A percentile compares a stretch with the other conserved stretches of the same genome.
These are phyloP conservation scores for Globisporangium parvum DNA, from an alignment of 352 stramenopile genomes.

Conservation along the genomic window DNA sequence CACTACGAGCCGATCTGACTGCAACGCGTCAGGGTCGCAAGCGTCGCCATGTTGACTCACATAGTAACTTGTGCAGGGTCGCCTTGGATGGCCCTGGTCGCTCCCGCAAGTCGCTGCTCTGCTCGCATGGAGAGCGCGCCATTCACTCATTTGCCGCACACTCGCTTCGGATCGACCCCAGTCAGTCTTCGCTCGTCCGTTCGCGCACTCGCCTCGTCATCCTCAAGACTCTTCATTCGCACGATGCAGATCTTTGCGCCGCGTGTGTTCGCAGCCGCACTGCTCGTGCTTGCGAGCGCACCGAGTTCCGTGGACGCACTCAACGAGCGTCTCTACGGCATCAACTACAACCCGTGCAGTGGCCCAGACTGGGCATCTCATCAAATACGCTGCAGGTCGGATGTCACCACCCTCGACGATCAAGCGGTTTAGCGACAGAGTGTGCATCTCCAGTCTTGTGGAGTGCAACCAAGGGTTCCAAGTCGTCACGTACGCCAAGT, in stretches of 20 bases:
- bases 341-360: slow-evolving; percentile 75
- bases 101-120: too few species aligned
- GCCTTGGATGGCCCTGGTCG: too few species aligned
- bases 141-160: background rate
- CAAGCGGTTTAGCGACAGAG: slow-evolving; percentile 33
- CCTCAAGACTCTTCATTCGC: background rate
- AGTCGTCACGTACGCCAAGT: slow-evolving; percentile 39
- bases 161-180: background rate
- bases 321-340: slow-evolving; percentile 53
- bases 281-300: slow-evolving; percentile 10
- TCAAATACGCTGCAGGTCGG: slow-evolving; percentile 36
- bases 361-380: slow-evolving; percentile 37
- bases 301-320: slow-evolving; percentile 18
- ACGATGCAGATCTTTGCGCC: slow-evolving; percentile 16
- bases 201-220: background rate
- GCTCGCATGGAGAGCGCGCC: background rate
- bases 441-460: slow-evolving; percentile 64
- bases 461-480: slow-evolving; percentile 44
- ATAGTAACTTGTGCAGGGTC: too few species aligned
- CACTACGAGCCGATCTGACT: too few species aligned
- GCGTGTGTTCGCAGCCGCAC: slow-evolving; percentile 3
- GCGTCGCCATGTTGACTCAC: too few species aligned
- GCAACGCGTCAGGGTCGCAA: too few species aligned
- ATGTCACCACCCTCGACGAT: slow-evolving; percentile 31
- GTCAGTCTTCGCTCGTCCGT: too few species aligned